Conservation (phyloP, 2,329 filamentous ascomycete species). For the Calonectria hawksworthii region DNA sequence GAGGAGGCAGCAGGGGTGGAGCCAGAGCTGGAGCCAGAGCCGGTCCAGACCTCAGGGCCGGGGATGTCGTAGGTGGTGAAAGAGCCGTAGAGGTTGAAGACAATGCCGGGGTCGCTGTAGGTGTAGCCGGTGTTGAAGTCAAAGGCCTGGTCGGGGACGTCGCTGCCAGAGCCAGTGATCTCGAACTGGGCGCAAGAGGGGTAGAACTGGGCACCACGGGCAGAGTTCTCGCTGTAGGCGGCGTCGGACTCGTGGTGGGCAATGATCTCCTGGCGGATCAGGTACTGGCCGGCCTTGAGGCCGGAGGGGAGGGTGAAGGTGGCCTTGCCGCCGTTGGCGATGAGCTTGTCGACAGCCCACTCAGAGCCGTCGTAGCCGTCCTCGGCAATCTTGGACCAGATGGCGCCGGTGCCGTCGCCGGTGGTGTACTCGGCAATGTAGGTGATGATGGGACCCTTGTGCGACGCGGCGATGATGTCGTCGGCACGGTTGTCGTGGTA, state of each 20-base stretch:
- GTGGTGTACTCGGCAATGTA: slow-evolving; percentile 63
- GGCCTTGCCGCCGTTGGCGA: slow-evolving; percentile 63
- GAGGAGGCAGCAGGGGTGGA: slow-evolving; percentile 2
- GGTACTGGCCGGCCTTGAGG: slow-evolving; percentile 65
- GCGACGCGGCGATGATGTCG: slow-evolving; percentile 67
- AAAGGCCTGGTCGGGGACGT: slow-evolving; percentile 56
- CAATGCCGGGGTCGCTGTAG: slow-evolving; percentile 68
- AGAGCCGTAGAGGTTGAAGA: slow-evolving; percentile 69
- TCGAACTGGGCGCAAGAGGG: slow-evolving; percentile 73
- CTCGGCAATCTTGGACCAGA: slow-evolving; percentile 64
- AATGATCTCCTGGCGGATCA: slow-evolving; percentile 69
- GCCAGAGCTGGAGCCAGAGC: slow-evolving; percentile 33
- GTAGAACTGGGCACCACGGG: slow-evolving; percentile 61
- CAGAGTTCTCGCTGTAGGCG: slow-evolving; percentile 45
- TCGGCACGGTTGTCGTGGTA: slow-evolving; percentile 64
- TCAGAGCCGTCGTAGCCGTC: slow-evolving; percentile 53
- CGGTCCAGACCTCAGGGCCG: slow-evolving; percentile 51
- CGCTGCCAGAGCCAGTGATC: slow-evolving; percentile 63
- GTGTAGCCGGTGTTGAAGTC: slow-evolving; percentile 69
- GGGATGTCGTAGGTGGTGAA: slow-evolving; percentile 51
- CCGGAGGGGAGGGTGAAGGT: slow-evolving; percentile 61
- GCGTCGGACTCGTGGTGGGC: slow-evolving; percentile 63
- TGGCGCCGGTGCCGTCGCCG: slow-evolving; percentile 60
- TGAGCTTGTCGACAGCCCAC: slow-evolving; percentile 62
- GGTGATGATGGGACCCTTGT: slow-evolving; percentile 67